Percentiles rank a stretch among this genome's conserved stretches.
These are phyloP conservation scores for Macroventuria anomochaeta DNA, from an alignment of 2,329 filamentous ascomycete genomes.

Conservation along the genomic window DNA sequence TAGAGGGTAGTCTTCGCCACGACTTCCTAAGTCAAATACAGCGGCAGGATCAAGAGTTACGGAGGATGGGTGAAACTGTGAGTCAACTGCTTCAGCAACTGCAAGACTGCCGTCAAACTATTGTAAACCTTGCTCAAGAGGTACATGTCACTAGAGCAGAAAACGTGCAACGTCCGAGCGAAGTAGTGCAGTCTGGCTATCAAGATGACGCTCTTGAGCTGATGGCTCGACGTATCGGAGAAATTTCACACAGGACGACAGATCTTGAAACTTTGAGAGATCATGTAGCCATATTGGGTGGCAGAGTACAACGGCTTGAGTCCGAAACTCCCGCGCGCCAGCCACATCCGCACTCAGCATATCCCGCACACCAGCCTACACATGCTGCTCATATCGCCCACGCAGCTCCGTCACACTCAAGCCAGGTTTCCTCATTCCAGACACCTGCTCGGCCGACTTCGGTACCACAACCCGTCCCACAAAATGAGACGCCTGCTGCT, in stretches of 20 bases:
- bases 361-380: slow-evolving; percentile 12
- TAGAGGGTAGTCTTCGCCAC: slow-evolving; percentile 49
- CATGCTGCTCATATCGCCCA: slow-evolving; percentile 26
- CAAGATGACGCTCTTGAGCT: slow-evolving; percentile 53
- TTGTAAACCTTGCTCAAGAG: slow-evolving; percentile 49
- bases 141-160: slow-evolving; percentile 32
- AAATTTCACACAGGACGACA: slow-evolving; percentile 52
- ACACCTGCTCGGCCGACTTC: slow-evolving; percentile 27
- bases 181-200: slow-evolving; percentile 19
- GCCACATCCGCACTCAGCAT: background rate
- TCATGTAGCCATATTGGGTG: slow-evolving; percentile 57
- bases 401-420: slow-evolving; percentile 12
- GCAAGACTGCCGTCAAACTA: slow-evolving; percentile 44
- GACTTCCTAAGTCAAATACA: slow-evolving; percentile 44
- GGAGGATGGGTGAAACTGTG: slow-evolving; percentile 50
- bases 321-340: background rate
- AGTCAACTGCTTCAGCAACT: slow-evolving; percentile 52
- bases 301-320: slow-evolving; percentile 49
- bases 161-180: slow-evolving; percentile 21
- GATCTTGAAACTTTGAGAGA: slow-evolving; percentile 57
- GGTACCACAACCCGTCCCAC: slow-evolving; percentile 21
- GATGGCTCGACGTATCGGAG: slow-evolving; percentile 51
- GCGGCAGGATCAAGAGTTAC: slow-evolving; percentile 42
- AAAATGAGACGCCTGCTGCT: slow-evolving; percentile 18
- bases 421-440: background rate